Base-by-base conservation (phyloP, 129 eudicot genomes). In the Logfia minima region DNA sequence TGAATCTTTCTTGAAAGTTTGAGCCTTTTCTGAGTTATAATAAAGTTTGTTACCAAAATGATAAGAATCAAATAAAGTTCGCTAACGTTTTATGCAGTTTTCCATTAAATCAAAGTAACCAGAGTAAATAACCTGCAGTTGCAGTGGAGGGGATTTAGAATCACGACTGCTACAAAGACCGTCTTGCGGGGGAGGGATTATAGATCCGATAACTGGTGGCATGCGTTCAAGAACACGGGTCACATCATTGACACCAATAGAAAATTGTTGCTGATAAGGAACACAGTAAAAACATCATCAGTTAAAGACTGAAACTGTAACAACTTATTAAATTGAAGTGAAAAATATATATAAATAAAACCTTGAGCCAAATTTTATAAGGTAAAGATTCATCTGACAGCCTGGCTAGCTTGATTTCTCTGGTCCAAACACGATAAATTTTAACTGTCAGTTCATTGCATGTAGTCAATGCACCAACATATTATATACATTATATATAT, bases 171-270 rank as follows among this genome's bases (percentile, higher is more conserved):
- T 17, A 32, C 28, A 73, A 2, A 35, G 53, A 14, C 55, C 18
- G 37, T 64, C 29, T 28, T 78, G 80, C 16, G 71, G 68, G 8
- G 62, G 31, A 23, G 77, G 74, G 68, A 48, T 70, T 51, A 70
- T 52, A 56, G 77, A 55, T 43, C 74, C 71, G 51, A 55, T 56
- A 55, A 72, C 43, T 0, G 90, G 74, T 13, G 88, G 89, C 93
- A 92, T 90, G 58, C 92, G 80, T 81, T 92, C 96, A 76, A 92
- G 98, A 32, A 83, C 87, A 52, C 98, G 89, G 5, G 96, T 92
- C 26, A 92, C 98, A 23, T 92, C 93, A 77, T 92, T 92, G 22
- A 92, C 93, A 35, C 98, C 98, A 5, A 90, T 77, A 5, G 90
- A 87, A 76, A 92, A 88, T 29, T 90, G 93, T 85, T 88, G 93